Evolutionary conservation across 176 grass and related monocot species (phyloP).

Genomic region (Aegilops tauschii): DNA sequence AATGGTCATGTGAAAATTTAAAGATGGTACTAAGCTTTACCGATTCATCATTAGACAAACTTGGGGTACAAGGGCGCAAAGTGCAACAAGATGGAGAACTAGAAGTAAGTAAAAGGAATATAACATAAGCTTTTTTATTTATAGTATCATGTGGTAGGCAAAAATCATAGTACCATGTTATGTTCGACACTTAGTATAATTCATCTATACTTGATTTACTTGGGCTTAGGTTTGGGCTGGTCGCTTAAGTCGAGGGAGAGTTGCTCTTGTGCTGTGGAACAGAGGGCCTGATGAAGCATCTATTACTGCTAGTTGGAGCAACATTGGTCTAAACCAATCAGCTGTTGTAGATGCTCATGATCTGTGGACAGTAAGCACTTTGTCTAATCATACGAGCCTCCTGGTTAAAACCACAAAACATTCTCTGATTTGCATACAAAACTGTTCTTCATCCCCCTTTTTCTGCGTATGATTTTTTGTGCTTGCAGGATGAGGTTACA

Average conservation of each 20-base stretch:
- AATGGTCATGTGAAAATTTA: neutral
- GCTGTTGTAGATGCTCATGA: constrained; percentile 42
- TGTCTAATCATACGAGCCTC: neutral
- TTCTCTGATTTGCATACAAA: neutral
- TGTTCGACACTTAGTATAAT: neutral
- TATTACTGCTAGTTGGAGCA: constrained; percentile 34
- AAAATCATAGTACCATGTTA: neutral
- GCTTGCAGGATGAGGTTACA: constrained; percentile 24
- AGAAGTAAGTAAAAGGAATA: constrained; percentile 20
- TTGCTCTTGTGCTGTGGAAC: constrained; percentile 57
- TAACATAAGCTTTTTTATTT: neutral
- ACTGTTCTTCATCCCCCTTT: neutral
- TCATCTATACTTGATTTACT: neutral
- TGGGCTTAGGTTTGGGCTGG: constrained; percentile 54
- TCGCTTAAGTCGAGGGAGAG: constrained; percentile 30
- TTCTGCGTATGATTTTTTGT: neutral
- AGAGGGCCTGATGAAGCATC: constrained; percentile 25
- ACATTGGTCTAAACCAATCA: constrained; percentile 38
- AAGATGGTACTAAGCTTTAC: neutral
- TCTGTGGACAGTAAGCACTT: constrained; percentile 50
- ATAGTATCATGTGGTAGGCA: neutral
- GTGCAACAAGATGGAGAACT: constrained; percentile 32
- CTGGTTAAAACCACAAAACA: neutral
- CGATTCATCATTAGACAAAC: constrained; percentile 29
- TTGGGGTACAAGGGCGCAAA: constrained; percentile 55